Percentiles rank a stretch among this genome's conserved stretches.
phyloP scores from a whole-genome alignment of 2,329 filamentous ascomycete genomes.

The Stachybotrys elegans region DNA sequence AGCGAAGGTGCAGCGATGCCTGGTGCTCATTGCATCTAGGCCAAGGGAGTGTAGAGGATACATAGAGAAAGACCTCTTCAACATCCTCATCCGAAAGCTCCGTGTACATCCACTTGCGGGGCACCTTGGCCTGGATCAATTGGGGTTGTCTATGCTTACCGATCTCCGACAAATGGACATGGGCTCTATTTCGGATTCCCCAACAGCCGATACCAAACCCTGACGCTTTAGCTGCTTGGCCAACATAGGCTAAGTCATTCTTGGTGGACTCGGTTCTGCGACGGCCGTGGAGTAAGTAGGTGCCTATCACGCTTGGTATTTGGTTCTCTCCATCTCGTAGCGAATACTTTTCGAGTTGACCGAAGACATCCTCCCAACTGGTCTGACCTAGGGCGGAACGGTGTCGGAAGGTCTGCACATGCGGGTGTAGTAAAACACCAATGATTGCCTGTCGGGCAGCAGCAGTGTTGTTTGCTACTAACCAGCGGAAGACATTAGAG shows the following conservation, averaged over 20 bases:
- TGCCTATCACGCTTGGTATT: not conserved
- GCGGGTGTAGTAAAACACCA: not conserved
- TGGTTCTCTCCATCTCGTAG: not conserved
- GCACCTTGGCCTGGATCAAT: not conserved
- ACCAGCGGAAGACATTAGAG: not conserved
- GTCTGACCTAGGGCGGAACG: not conserved
- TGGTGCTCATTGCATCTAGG: slow-evolving; percentile 12
- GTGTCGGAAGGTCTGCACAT: not conserved
- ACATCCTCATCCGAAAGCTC: not conserved
- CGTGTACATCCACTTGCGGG: not conserved
- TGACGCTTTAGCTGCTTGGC: not conserved
- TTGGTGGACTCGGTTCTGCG: not conserved
- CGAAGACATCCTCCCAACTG: not conserved
- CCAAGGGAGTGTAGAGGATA: not conserved
- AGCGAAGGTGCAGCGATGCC: not conserved
- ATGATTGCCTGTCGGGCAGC: not conserved
- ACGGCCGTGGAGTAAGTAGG: not conserved
- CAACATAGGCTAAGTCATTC: not conserved
- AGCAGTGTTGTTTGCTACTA: not conserved
- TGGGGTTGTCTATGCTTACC: not conserved
- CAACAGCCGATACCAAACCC: not conserved
- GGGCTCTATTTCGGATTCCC: not conserved
- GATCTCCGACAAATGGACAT: not conserved
- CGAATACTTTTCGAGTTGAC: not conserved
- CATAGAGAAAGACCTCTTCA: not conserved